phyloP scores from a whole-genome alignment of 257 asterid species.

The Nicotiana tomentosiformis region DNA sequence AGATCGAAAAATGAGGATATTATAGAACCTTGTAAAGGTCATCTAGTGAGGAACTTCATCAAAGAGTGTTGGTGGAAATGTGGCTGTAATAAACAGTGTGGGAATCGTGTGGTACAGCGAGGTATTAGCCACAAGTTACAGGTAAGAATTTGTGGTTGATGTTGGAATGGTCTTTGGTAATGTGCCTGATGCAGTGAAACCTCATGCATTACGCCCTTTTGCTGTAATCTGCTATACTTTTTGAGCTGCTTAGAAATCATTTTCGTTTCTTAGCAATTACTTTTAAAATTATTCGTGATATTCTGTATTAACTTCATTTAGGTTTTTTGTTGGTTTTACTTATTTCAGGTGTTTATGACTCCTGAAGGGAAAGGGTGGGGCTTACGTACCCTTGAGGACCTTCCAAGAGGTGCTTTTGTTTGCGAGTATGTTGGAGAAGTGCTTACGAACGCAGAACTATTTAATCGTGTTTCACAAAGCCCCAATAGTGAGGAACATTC shows the following conservation, averaged over 20 bases:
- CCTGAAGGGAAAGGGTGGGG: slow-evolving; percentile 95
- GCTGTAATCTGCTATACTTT: background rate
- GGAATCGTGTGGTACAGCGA: slow-evolving; percentile 94
- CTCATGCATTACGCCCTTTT: background rate
- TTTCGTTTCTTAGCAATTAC: background rate
- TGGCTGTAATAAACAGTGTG: slow-evolving; percentile 78
- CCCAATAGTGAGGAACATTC: slow-evolving; percentile 22
- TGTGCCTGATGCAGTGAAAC: background rate
- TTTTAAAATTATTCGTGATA: background rate
- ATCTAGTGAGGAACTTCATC: slow-evolving; percentile 70
- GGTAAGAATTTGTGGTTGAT: slow-evolving; percentile 33
- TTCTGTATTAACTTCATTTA: background rate
- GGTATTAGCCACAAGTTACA: slow-evolving; percentile 74
- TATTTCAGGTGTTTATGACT: slow-evolving; percentile 76
- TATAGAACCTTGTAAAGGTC: slow-evolving; percentile 86
- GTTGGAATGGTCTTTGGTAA: background rate
- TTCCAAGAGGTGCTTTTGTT: slow-evolving; percentile 90
- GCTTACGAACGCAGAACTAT: slow-evolving; percentile 36
- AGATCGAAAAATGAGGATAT: slow-evolving; percentile 54
- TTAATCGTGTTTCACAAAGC: slow-evolving; percentile 25
- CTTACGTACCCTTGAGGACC: slow-evolving; percentile 85
- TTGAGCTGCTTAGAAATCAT: slow-evolving; percentile 4
- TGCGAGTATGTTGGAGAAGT: slow-evolving; percentile 54
- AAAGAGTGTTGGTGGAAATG: slow-evolving; percentile 97
- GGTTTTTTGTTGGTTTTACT: slow-evolving; percentile 10